phyloP scores from a whole-genome alignment of 352 stramenopile species.

The Pythium brassicae region DNA sequence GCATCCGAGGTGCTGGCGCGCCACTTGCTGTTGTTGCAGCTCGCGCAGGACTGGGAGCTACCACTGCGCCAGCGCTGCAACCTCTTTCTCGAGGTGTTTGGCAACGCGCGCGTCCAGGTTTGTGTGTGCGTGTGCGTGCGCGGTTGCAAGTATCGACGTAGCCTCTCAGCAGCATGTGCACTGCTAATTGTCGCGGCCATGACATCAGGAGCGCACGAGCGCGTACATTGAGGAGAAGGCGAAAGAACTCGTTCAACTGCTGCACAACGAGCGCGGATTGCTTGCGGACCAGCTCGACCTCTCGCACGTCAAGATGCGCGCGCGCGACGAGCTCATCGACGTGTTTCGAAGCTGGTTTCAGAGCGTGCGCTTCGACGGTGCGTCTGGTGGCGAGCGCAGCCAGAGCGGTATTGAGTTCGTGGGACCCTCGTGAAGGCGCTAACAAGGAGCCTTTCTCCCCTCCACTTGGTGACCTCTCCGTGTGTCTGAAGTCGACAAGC shows the following conservation, averaged over 20 bases:
- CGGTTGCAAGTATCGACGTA: neutral
- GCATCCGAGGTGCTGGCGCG: slow-evolving; percentile 83
- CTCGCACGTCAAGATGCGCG: slow-evolving; percentile 86
- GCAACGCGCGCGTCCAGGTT: slow-evolving; percentile 87
- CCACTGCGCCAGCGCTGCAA: slow-evolving; percentile 88
- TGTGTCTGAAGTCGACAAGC: slow-evolving; percentile 38
- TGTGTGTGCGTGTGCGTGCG: neutral
- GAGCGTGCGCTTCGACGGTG: slow-evolving; percentile 73
- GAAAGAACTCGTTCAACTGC: slow-evolving; percentile 60
- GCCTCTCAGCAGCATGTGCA: neutral
- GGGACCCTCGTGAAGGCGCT: neutral
- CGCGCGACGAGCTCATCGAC: slow-evolving; percentile 86
- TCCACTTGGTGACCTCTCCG: no score
- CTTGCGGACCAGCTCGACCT: slow-evolving; percentile 75
- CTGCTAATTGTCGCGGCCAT: neutral
- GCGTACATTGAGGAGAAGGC: slow-evolving; percentile 79
- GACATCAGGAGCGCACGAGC: slow-evolving; percentile 62
- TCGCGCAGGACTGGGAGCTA: slow-evolving; percentile 84
- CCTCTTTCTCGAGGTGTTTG: slow-evolving; percentile 92
- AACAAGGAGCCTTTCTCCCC: no score
- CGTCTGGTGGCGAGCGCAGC: neutral
- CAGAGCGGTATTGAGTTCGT: neutral
- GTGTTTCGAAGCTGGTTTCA: slow-evolving; percentile 80
- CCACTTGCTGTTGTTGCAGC: slow-evolving; percentile 85
- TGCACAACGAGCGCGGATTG: slow-evolving; percentile 62